A percentile compares a stretch with the other conserved stretches of the same genome.
These are phyloP conservation scores for Malus orientalis DNA, from an alignment of 306 rosid species.

Conservation along the genomic window DNA sequence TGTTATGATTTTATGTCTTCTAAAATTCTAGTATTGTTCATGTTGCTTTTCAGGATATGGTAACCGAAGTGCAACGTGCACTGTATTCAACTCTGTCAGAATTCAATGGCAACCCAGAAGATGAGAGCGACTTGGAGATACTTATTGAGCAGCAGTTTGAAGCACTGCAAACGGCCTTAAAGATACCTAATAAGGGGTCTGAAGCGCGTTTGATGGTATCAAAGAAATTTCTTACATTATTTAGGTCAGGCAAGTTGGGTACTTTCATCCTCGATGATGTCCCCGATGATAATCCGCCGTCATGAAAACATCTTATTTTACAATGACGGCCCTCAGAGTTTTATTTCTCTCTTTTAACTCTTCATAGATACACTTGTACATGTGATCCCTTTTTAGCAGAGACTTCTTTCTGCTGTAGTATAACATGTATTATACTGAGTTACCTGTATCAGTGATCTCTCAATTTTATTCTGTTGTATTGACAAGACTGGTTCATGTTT, in stretches of 20 bases:
- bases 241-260: constrained; percentile 78
- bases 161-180: constrained; percentile 70
- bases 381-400: not conserved
- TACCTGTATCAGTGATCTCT: not conserved
- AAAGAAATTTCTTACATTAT: constrained; percentile 70
- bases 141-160: constrained; percentile 66
- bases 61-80: constrained; percentile 55
- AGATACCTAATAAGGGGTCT: constrained; percentile 67
- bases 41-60: constrained; percentile 44
- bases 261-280: constrained; percentile 88
- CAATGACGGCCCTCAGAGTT: not conserved
- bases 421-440: not conserved
- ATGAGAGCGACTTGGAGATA: constrained; percentile 52
- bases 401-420: no score
- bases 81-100: constrained; percentile 28
- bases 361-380: not conserved
- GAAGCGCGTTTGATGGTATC: constrained; percentile 86
- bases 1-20: not conserved
- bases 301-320: constrained; percentile 7
- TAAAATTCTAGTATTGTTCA: not conserved
- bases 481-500: not conserved
- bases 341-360: not conserved
- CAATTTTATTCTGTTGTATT: not conserved
- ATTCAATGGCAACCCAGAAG: constrained; percentile 27
- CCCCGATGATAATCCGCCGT: constrained; percentile 23